Evolutionary conservation across 1,284 basidiomycete genomes (phyloP), one percentile per base, ranked within the genome.

Genomic region (Sporisorium scitamineum): DNA sequence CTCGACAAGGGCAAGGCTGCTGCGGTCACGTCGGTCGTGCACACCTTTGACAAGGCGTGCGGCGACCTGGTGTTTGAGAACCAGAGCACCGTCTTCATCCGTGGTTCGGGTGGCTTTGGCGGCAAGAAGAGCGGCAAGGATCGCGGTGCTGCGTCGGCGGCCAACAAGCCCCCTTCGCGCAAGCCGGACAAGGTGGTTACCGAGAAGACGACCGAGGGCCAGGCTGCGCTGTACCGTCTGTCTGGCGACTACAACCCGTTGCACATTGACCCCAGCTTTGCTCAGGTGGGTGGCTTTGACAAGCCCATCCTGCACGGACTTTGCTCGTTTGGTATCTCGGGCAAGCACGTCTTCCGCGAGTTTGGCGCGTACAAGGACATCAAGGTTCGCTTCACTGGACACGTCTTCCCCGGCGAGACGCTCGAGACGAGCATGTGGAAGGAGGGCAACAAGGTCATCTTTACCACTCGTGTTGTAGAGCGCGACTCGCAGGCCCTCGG

Each of bases 321-420:
- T 7, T 98, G 95, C 88, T 93, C 89, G 48, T 93, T 97, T 89
- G 96, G 96, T 54, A 92, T 98, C 72, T 90, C 95, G 10, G 94
- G 92, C n/a, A 97, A 97, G 87, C 94, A 97, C 84, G 90, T 99
- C 47, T 86, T 93, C 81, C 92, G 95, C 86, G 89, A 91, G 2
- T 99, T 90, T 84, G 96, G 96, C 26, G 86, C 90, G 9, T 96
- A 90, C 88, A 91, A 91, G 82, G 94, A 97, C 86, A 97, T 99
- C 88, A 99, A 99, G 90, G 94, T 94, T 70, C 90, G 96, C 59
- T 95, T 96, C 86, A 90, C 91, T 0, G 93, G 93, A n/a, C 90
- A 92, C 7, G 94, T 99, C 34, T 95, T 92, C 85, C 96, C 96
- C 5, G 95, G 95, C 11, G 95, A 99, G 88, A 98, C 96, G 64